A percentile compares a stretch with the other conserved stretches of the same genome.
Evolutionary conservation across 352 stramenopile species (phyloP).

Genomic region (Phytophthora chlamydospora): DNA sequence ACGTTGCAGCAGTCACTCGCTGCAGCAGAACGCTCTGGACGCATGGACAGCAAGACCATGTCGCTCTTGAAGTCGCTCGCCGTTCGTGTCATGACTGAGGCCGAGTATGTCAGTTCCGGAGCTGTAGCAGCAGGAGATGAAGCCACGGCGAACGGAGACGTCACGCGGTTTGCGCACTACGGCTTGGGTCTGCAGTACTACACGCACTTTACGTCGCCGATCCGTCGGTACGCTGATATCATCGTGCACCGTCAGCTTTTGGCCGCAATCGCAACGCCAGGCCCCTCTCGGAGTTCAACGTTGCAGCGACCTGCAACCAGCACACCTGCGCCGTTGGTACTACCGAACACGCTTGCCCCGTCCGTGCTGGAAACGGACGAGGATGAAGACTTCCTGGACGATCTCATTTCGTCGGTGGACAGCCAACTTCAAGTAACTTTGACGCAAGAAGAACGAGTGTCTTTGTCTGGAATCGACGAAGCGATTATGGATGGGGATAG

Average conservation of each 20-base stretch:
- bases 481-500: slow-evolving; percentile 25
- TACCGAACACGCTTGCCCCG: slow-evolving; percentile 55
- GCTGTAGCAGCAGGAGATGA: slow-evolving; percentile 46
- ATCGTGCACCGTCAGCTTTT: slow-evolving; percentile 92
- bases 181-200: slow-evolving; percentile 90
- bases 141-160: slow-evolving; percentile 48
- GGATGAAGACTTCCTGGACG: slow-evolving; percentile 67
- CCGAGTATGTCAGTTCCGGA: slow-evolving; percentile 91
- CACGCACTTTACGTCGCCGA: slow-evolving; percentile 93
- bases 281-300: background rate
- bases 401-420: slow-evolving; percentile 68
- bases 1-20: slow-evolving; percentile 81
- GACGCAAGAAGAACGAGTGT: background rate
- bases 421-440: slow-evolving; percentile 52
- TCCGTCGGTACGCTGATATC: slow-evolving; percentile 91
- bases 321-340: slow-evolving; percentile 10
- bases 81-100: slow-evolving; percentile 94
- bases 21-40: slow-evolving; percentile 56
- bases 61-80: slow-evolving; percentile 93
- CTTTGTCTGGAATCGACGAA: slow-evolving; percentile 7
- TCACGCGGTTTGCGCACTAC: slow-evolving; percentile 85
- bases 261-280: slow-evolving; percentile 44
- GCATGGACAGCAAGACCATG: slow-evolving; percentile 82
- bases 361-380: slow-evolving; percentile 67
- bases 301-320: background rate